Percentiles rank a stretch among this genome's conserved stretches.
phyloP scores from a whole-genome alignment of 169 alveolate genomes.

The Plasmodium fragile region DNA sequence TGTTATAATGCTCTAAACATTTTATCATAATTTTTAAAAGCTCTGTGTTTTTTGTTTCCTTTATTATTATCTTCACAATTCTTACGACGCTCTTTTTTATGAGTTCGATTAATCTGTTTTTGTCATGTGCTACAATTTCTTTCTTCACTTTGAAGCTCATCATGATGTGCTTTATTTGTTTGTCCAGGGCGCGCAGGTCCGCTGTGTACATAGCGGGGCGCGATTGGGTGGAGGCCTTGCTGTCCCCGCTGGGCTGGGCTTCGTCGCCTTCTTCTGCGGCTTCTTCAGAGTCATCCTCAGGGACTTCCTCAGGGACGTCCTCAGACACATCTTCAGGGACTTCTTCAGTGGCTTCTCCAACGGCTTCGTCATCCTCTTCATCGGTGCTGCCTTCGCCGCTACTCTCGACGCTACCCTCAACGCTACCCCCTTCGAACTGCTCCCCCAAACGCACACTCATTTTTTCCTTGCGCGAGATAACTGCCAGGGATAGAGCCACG shows the following conservation, averaged over 20 bases:
- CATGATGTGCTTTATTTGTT: not conserved
- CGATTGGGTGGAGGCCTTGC: not conserved
- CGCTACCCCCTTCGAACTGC: not conserved
- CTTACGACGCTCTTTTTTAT: constrained; percentile 9
- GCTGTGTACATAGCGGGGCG: not conserved
- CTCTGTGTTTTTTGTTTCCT: constrained; percentile 39
- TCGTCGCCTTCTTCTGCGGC: not conserved
- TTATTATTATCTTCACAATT: constrained; percentile 31
- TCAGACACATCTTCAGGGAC: not conserved
- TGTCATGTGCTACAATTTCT: not conserved
- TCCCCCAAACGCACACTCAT: not conserved
- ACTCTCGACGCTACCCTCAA: not conserved
- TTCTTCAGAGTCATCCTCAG: not conserved
- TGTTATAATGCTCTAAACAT: constrained; percentile 62
- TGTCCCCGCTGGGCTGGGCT: not conserved
- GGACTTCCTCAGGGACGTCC: not conserved
- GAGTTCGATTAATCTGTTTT: not conserved
- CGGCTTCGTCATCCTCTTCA: not conserved
- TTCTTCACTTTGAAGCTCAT: constrained; percentile 2
- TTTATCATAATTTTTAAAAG: constrained; percentile 5
- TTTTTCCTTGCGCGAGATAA: constrained; percentile 1
- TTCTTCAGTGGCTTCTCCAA: not conserved
- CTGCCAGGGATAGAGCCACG: not conserved
- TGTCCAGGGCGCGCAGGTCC: constrained; percentile 21
- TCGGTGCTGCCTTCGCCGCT: not conserved